These are phyloP conservation scores for Camellia granthamiana DNA, from an alignment of 148 eudicot genomes.

Conservation along the genomic window DNA sequence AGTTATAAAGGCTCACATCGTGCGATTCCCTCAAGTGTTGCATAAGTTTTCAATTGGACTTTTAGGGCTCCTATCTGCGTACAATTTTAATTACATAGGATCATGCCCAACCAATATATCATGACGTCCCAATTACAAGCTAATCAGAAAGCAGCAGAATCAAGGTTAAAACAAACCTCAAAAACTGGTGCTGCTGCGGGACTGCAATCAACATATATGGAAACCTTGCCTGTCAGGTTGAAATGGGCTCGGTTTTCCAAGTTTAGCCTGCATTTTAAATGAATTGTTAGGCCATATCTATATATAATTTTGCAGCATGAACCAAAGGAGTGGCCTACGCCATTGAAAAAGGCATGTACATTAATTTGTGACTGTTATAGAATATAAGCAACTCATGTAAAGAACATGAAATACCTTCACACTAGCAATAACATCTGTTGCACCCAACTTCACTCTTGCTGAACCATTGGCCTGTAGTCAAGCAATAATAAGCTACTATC, in stretches of 20 bases:
- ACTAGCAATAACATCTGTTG: too few species aligned
- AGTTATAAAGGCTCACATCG: slow-evolving; percentile 2
- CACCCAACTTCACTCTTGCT: too few species aligned
- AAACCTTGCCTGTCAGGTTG: too few species aligned
- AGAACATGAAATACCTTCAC: too few species aligned
- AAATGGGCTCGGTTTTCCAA: too few species aligned
- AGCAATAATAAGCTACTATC: slow-evolving; percentile 11
- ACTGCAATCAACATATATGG: too few species aligned
- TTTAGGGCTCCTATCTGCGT: not conserved
- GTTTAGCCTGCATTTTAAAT: not conserved
- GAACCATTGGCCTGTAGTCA: not conserved
- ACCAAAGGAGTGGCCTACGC: not conserved
- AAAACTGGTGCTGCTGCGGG: too few species aligned
- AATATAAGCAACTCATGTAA: too few species aligned
- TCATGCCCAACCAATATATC: not conserved
- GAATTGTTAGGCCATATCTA: not conserved
- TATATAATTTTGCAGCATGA: not conserved
- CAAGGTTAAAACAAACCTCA: too few species aligned
- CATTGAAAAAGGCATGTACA: not conserved
- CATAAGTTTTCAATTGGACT: not conserved
- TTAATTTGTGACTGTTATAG: not conserved
- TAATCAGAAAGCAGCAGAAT: not conserved
- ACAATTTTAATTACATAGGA: not conserved
- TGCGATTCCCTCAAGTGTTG: not conserved
- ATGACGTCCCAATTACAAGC: not conserved